phyloP scores from a whole-genome alignment of 805 yeast species.

The Ogataea pignaliae region DNA sequence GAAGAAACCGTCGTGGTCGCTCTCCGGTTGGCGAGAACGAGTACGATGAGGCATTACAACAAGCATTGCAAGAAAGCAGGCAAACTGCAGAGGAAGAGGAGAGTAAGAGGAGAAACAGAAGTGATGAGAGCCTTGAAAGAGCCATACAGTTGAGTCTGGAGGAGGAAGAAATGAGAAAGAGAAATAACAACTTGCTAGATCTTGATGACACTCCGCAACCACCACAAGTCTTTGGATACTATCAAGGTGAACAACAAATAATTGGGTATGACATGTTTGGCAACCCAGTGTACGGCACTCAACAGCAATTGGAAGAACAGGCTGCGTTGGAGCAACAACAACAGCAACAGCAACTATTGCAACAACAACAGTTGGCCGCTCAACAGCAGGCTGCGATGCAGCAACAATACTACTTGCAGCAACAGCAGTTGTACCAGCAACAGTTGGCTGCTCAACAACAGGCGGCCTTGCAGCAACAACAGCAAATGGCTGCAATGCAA shows the following conservation, averaged over 20 bases:
- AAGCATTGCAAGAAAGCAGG: conserved; percentile 76
- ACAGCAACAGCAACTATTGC: conserved; percentile 21
- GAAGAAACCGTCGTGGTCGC: conserved; percentile 32
- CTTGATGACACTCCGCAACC: conserved; percentile 39
- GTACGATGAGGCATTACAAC: conserved; percentile 71
- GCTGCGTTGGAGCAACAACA: conserved; percentile 19
- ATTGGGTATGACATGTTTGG: conserved; percentile 58
- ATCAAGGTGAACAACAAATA: conserved; percentile 27
- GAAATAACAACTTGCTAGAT: conserved; percentile 49
- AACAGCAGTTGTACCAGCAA: conserved; percentile 20
- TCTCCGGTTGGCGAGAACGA: conserved; percentile 33
- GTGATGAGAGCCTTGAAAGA: conserved; percentile 59
- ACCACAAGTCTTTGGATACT: conserved; percentile 27
- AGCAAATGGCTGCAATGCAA: conserved; percentile 32
- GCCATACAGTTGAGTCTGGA: conserved; percentile 71
- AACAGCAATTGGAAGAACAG: conserved; percentile 39
- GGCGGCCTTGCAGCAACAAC: conserved; percentile 9
- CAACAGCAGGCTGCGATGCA: conserved; percentile 16
- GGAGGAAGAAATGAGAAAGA: conserved; percentile 64
- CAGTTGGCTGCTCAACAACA: conserved; percentile 17
- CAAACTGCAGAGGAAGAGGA: conserved; percentile 83
- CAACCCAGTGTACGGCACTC: conserved; percentile 52
- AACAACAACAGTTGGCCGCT: conserved; percentile 19
- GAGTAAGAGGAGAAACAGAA: conserved; percentile 45
- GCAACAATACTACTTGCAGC: conserved; percentile 12